A percentile compares a stretch with the other conserved stretches of the same genome.
phyloP scores from a whole-genome alignment of 768 basidiomycete genomes.

The Melanogaster broomeanus region DNA sequence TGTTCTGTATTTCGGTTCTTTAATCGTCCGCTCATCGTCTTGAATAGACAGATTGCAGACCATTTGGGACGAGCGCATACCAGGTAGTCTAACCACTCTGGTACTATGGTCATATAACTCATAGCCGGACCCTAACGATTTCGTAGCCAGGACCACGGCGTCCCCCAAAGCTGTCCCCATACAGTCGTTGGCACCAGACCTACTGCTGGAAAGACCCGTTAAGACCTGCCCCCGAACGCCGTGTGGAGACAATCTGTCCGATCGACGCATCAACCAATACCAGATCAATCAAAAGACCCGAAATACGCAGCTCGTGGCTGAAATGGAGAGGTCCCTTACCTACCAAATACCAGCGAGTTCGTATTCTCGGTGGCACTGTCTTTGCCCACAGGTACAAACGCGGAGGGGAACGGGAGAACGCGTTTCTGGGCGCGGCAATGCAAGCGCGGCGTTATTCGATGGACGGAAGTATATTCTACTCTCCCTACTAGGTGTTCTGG shows the following conservation, averaged over 20 bases:
- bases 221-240: background rate
- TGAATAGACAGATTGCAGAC: background rate
- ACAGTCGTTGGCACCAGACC: no score
- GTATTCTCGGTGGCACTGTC: conserved; percentile 6
- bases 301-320: conserved; percentile 3
- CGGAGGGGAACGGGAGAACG: background rate
- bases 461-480: conserved; percentile 5
- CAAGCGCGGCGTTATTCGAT: background rate
- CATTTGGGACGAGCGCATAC: background rate
- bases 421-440: conserved; percentile 14
- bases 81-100: background rate
- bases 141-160: background rate
- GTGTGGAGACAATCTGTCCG: no score
- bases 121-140: background rate
- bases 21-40: background rate
- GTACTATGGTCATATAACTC: background rate
- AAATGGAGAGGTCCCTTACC: conserved; percentile 22
- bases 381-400: conserved; percentile 13
- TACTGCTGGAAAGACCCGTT: background rate
- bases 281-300: background rate
- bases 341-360: background rate
- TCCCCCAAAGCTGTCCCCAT: no score
- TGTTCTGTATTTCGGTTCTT: no score
- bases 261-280: background rate
- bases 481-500: background rate